phyloP scores from a whole-genome alignment of 768 basidiomycete genomes.

The Gloeophyllum trabeum region DNA sequence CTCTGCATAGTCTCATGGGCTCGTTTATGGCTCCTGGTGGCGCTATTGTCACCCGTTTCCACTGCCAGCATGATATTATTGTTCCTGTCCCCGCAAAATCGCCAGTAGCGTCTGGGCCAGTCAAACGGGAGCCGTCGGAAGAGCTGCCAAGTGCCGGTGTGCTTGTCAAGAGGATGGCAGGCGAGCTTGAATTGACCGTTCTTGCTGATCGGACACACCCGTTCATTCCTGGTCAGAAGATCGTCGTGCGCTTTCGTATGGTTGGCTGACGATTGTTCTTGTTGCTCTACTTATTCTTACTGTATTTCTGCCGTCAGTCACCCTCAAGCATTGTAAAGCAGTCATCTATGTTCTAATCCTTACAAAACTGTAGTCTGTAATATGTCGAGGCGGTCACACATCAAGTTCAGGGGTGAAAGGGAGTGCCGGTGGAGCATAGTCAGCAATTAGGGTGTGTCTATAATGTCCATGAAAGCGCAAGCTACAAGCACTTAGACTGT shows the following conservation, averaged over 20 bases:
- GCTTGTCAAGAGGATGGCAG: conserved; percentile 27
- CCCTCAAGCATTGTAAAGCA: too few relatives aligned
- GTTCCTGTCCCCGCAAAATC: neutral
- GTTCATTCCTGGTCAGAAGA: conserved; percentile 42
- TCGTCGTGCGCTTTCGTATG: conserved; percentile 40
- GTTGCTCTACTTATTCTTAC: too few relatives aligned
- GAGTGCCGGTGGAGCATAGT: too few relatives aligned
- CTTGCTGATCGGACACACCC: conserved; percentile 42
- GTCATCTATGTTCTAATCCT: too few relatives aligned
- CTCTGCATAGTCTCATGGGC: neutral
- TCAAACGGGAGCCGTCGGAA: neutral
- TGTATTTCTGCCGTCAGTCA: too few relatives aligned
- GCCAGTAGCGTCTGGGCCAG: neutral
- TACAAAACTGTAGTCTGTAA: too few relatives aligned
- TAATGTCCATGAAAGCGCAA: too few relatives aligned
- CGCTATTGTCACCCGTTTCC: conserved; percentile 27
- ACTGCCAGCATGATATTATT: conserved; percentile 13
- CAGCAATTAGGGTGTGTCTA: too few relatives aligned
- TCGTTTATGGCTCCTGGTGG: conserved; percentile 5
- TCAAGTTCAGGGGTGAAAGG: too few relatives aligned
- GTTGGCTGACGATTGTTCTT: conserved; percentile 27
- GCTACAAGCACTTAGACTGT: too few relatives aligned
- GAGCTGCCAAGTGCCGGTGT: neutral
- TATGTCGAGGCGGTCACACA: too few relatives aligned
- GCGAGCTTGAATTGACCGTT: conserved; percentile 44